A percentile compares a stretch with the other conserved stretches of the same genome.
phyloP scores from a whole-genome alignment of 2,329 filamentous ascomycete genomes.

The Phialemoniopsis sp. region DNA sequence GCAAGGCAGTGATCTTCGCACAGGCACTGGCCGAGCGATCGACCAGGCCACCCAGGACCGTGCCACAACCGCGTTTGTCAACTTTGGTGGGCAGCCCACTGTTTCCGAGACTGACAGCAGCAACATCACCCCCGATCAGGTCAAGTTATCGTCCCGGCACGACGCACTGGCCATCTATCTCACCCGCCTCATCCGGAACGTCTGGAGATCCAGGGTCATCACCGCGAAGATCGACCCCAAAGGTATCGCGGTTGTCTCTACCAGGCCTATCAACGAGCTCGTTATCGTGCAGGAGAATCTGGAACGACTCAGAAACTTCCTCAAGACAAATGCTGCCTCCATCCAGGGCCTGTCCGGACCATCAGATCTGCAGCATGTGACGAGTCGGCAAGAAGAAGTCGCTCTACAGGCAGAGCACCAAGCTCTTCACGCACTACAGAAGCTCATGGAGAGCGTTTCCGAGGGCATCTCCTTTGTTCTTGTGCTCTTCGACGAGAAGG shows the following conservation, averaged over 20 bases:
- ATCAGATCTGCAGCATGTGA: constrained; percentile 72
- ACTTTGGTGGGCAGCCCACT: constrained; percentile 83
- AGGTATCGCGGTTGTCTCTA: constrained; percentile 60
- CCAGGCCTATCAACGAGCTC: constrained; percentile 65
- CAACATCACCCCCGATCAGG: constrained; percentile 71
- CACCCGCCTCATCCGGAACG: constrained; percentile 76
- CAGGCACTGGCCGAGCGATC: constrained; percentile 70
- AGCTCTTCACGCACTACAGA: constrained; percentile 79
- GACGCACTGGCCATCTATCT: constrained; percentile 86
- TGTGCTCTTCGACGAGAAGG: constrained; percentile 89
- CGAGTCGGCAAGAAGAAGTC: constrained; percentile 84
- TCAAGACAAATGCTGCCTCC: constrained; percentile 81
- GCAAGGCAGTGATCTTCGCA: constrained; percentile 72
- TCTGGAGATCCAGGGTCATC: constrained; percentile 82
- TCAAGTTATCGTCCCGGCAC: constrained; percentile 83
- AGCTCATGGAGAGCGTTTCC: constrained; percentile 83
- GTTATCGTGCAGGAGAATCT: constrained; percentile 75
- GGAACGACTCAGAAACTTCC: constrained; percentile 73
- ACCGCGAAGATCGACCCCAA: constrained; percentile 46
- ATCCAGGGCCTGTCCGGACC: constrained; percentile 94
- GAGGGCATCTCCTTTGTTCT: constrained; percentile 96
- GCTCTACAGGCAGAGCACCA: constrained; percentile 92
- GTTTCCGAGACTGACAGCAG: constrained; percentile 74
- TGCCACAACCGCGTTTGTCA: constrained; percentile 84
- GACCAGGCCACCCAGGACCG: constrained; percentile 84